These are phyloP conservation scores for Roridomyces roridus DNA, from an alignment of 768 basidiomycete genomes.

Conservation along the genomic window DNA sequence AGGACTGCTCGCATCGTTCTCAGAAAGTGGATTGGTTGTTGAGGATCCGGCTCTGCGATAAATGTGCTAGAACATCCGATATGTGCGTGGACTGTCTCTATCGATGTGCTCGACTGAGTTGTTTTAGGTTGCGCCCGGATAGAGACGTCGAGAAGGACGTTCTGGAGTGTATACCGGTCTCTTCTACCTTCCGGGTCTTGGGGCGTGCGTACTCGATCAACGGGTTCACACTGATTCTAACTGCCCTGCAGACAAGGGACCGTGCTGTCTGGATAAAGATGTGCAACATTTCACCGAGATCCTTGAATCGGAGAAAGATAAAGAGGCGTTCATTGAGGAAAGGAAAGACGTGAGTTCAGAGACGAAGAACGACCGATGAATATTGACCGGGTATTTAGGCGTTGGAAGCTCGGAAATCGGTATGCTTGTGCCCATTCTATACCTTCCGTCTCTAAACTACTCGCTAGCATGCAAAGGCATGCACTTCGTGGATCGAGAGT, in stretches of 20 bases:
- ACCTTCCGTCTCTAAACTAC: conserved; percentile 8
- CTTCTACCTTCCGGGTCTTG: conserved; percentile 19
- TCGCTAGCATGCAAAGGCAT: conserved; percentile 5
- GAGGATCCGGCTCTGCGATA: conserved; percentile 31
- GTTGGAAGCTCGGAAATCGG: conserved; percentile 17
- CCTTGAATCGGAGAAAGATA: conserved; percentile 13
- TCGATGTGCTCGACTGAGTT: too few relatives aligned
- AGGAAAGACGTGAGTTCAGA: neutral
- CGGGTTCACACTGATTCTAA: neutral
- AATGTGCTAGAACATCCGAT: conserved; percentile 27
- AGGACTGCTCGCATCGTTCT: conserved; percentile 31
- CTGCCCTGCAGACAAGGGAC: conserved; percentile 5
- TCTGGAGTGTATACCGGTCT: conserved; percentile 29
- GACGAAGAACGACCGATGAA: too few relatives aligned
- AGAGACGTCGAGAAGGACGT: conserved; percentile 20
- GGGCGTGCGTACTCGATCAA: neutral
- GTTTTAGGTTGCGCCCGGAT: conserved; percentile 24
- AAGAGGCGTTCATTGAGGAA: conserved; percentile 20
- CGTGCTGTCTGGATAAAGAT: conserved; percentile 23
- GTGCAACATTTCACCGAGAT: conserved; percentile 28
- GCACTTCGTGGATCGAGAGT: conserved; percentile 20
- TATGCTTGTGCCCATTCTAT: neutral
- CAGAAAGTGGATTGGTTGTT: conserved; percentile 33
- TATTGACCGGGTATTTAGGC: neutral
- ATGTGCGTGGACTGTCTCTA: conserved; percentile 10